Evolutionary conservation across 2,329 filamentous ascomycete genomes (phyloP), one percentile per base, ranked within the genome.

Genomic region (Fusarium newnesense): DNA sequence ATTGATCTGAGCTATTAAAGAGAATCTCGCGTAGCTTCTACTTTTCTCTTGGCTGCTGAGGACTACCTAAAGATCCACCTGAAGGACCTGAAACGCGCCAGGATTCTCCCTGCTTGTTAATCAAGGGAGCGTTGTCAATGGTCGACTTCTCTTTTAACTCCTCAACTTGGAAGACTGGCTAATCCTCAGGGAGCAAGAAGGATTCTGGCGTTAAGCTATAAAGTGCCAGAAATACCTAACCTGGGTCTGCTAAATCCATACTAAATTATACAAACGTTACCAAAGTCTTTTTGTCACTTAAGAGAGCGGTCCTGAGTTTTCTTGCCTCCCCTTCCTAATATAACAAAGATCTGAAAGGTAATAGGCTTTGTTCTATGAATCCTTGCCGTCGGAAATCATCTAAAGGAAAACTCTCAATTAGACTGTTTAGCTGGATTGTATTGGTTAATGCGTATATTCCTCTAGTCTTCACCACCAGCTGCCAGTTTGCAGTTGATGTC

Each of bases 51-150:
- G 21, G 36, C 42, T 18, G 49, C 32, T 54, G 42, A 12, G n/a
- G 30, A 58, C 62, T 63, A 46, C 63, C n/a, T 39, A 42, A 37
- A 44, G 39, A 10, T 36, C 71, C 59, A 50, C 64, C 46, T 43
- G 40, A 54, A 49, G 36, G 40, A 43, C 34, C 59, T 74, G 71
- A 74, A 73, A 73, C 71, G n/a, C 66, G 18, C 71, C 57, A 74
- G 54, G 32, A 47, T n/a, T 46, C 21, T 46, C 60, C 37, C 49
- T 70, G n/a, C 36, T 67, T 39, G 49, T 60, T 54, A 43, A 11
- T 28, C 40, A 52, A 59, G 13, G 15, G 42, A 60, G 61, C 43
- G 44, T 44, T 66, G 28, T 43, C 42, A 44, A 58, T 47, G 18
- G 36, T 42, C 26, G 36, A 40, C 44, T 52, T 40, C 30, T 43